These are phyloP conservation scores for Voacanga thouarsii DNA, from an alignment of 257 asterid genomes.

Conservation along the genomic window DNA sequence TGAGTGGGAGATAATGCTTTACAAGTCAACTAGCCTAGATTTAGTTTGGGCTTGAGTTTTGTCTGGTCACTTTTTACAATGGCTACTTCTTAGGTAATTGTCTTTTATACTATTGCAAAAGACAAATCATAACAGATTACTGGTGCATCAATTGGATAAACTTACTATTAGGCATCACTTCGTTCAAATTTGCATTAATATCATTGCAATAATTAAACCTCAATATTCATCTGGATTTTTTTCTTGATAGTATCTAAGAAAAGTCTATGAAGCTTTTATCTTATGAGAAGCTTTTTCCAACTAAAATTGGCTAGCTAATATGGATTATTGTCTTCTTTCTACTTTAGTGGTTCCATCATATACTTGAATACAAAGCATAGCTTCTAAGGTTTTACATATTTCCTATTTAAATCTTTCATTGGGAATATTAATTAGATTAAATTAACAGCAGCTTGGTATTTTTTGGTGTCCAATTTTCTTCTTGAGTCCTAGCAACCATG, in stretches of 20 bases:
- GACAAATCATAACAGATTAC: neutral
- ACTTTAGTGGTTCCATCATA: neutral
- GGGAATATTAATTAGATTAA: neutral
- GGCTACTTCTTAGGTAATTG: conserved; percentile 79
- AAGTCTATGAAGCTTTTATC: too few species aligned
- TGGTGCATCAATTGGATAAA: neutral
- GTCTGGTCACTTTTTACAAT: conserved; percentile 76
- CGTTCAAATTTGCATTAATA: neutral
- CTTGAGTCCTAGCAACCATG: neutral
- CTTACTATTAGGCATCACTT: neutral
- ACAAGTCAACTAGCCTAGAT: conserved; percentile 70
- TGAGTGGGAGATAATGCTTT: conserved; percentile 86
- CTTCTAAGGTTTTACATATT: neutral
- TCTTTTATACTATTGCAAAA: conserved; percentile 3
- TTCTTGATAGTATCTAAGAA: neutral
- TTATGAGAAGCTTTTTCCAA: neutral
- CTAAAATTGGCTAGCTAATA: neutral
- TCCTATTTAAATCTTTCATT: neutral
- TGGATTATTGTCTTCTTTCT: neutral
- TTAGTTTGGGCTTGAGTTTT: conserved; percentile 93
- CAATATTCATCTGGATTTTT: conserved; percentile 4
- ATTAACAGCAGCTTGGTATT: neutral
- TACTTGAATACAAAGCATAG: neutral
- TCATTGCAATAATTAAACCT: neutral
- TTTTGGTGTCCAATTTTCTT: neutral